Percentiles rank a stretch among this genome's conserved stretches.
phyloP scores from a whole-genome alignment of 495 filamentous ascomycete genomes.

The Penicillium waksmanii region DNA sequence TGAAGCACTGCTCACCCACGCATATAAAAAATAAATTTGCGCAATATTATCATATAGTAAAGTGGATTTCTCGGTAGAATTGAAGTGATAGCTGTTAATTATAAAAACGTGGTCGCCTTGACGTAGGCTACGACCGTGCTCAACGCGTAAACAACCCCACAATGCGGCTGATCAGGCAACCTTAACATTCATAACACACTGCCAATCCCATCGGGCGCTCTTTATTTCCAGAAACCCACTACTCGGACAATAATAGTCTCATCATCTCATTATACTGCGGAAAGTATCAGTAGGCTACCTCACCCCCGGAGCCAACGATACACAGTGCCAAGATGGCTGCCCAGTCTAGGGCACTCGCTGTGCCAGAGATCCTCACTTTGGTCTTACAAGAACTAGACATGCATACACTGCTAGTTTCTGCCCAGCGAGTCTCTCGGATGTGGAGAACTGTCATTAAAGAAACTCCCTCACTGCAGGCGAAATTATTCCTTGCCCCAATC shows the following conservation, averaged over 20 bases:
- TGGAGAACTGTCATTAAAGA: background rate
- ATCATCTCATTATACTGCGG: background rate
- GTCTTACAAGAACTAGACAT: background rate
- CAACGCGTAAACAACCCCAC: constrained; percentile 1
- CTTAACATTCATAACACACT: background rate
- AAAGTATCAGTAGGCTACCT: too few relatives aligned
- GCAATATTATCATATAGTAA: too few relatives aligned
- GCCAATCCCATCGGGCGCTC: background rate
- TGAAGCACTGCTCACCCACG: too few relatives aligned
- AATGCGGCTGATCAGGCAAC: background rate
- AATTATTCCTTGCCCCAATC: background rate
- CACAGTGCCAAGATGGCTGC: background rate
- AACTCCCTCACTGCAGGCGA: background rate
- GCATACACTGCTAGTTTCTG: background rate
- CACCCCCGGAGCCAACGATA: background rate
- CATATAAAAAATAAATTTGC: too few relatives aligned
- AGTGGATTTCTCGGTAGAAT: too few relatives aligned
- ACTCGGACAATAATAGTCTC: background rate
- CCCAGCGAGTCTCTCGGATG: background rate
- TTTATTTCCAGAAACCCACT: background rate
- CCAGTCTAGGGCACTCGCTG: background rate
- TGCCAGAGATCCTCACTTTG: background rate
- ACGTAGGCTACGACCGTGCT: background rate
- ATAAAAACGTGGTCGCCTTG: background rate
- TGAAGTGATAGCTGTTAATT: too few relatives aligned